Base-by-base conservation (phyloP, 805 yeast species). In the Kodamaea leandrae region DNA sequence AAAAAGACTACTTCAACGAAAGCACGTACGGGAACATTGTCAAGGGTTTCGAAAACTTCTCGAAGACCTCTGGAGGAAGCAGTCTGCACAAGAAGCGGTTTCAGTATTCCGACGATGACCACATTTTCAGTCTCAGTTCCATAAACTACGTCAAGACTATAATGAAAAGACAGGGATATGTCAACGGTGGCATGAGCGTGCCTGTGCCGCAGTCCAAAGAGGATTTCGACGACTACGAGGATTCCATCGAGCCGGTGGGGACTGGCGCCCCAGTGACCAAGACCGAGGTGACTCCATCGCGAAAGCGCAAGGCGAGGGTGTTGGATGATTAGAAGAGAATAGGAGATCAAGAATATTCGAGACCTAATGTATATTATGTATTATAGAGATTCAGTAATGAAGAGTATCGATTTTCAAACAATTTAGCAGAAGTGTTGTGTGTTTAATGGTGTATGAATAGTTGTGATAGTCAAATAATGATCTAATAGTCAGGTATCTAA, bases 11-110 rank as follows among this genome's bases (percentile, higher is more conserved):
- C 57, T 76, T 90, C 35, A 77, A 83, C 20, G 89, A 84, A 39
- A 78, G 87, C 43, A 61, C 71, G 20, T 77, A 77, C 41, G 90
- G 96, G 0, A 90, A 87, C 59, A 83, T 91, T 19, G 84, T 88
- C n/a, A 83, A 84, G 48, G 98, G 98, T 1, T 90, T 89, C 53
- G 96, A 90, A 36, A 83, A 79, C 51, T 84, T 86, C 54, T 72
- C 82, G 36, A 85, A 83, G 49, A 61, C 53, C 23, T 60, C 65
- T 2, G 51, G 50, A 10, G 48, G 50, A 12, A 36, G 45, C 14
- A 54, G 66, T 18, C 52, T 72, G n/a, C 57, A 54, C 42, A 70
- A 68, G 61, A 72, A 74, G 55, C 70, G 78, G 62, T 65, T 76
- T 44, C 57, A 71, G 38, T 75, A 76, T 64, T 68, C 80, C 0